Conservation (phyloP, 2,329 filamentous ascomycete species). For the Sporothrix humicola region DNA sequence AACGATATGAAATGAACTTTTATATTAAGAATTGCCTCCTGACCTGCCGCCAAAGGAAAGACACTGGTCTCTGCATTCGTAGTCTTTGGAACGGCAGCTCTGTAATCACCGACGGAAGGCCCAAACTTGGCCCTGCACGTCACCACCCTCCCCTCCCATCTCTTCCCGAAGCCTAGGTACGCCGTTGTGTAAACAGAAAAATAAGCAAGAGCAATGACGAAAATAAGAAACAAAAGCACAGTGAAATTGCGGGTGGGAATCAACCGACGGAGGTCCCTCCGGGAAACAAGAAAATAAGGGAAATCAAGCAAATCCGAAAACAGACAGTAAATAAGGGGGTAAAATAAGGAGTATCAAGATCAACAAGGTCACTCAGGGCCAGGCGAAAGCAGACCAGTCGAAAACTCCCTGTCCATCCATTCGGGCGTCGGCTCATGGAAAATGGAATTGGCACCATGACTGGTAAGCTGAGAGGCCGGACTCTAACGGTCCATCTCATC, state of each 20-base stretch:
- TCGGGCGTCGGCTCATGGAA: no score
- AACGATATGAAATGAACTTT: conserved; percentile 12
- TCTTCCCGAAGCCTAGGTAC: conserved; percentile 23
- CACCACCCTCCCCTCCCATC: background rate
- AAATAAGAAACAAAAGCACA: background rate
- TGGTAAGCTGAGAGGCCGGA: background rate
- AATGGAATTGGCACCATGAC: no score
- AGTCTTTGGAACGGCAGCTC: background rate
- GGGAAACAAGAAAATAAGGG: background rate
- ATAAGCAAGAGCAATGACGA: background rate
- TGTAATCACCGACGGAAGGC: background rate
- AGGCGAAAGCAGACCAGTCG: conserved; percentile 16
- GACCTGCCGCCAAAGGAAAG: conserved; percentile 9
- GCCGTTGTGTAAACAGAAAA: conserved; percentile 24
- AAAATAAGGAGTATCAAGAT: background rate
- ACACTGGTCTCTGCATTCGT: conserved; percentile 10
- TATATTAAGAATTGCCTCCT: conserved; percentile 23
- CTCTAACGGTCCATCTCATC: conserved; percentile 73
- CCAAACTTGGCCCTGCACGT: background rate
- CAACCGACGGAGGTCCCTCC: background rate
- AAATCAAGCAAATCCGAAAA: conserved; percentile 20
- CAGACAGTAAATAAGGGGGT: background rate
- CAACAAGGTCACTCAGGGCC: background rate
- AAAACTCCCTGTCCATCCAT: background rate
- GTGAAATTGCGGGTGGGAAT: background rate